Base-by-base conservation (phyloP, 2,329 filamentous ascomycete species). In the Trichoderma sp. region DNA sequence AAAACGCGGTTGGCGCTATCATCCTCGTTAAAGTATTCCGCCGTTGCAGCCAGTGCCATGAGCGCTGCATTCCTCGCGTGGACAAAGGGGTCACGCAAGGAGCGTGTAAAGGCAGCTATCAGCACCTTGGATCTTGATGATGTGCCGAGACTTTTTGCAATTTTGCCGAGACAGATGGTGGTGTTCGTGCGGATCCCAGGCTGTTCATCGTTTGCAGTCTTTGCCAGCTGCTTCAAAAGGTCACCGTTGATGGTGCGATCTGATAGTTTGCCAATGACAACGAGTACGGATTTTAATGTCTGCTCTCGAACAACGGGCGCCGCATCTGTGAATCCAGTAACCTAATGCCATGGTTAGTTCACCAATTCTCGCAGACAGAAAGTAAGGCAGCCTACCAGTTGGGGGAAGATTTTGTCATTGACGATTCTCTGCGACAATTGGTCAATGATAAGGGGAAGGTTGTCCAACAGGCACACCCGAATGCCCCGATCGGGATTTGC, bases 181-280 rank as follows among this genome's bases (percentile, higher is more conserved):
- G 95, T 99, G 77, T 99, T 99, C 9, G 95, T 99, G 70, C 95
- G 88, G 71, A 99, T 99, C 0, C 95, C 95, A 1, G 95, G 93
- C 75, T 99, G 94, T 74, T 98, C 95, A 70, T 99, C 95, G 73
- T 98, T 99, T 54, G 95, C 93, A 1, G 94, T 97, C 78, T 97
- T 97, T 52, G 95, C 95, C 32, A 99, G 85, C 75, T 97, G 91
- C 73, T 91, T 92, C 25, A 99, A 82, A 12, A 99, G 84, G 73
- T 99, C 95, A 64, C 95, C 94, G 72, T 99, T 99, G 73, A 98
- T 90, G 8, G 92, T 92, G 42, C 95, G 89, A 74, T 99, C 95
- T 1, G 93, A 97, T 0, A 99, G 84, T 79, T 99, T 99, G 32
- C 85, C 84, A 67, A 98, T 91, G 54, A 99, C 87, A 0, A 91